Conservation (phyloP, 352 stramenopile genomes). For the Pythium volutum region DNA sequence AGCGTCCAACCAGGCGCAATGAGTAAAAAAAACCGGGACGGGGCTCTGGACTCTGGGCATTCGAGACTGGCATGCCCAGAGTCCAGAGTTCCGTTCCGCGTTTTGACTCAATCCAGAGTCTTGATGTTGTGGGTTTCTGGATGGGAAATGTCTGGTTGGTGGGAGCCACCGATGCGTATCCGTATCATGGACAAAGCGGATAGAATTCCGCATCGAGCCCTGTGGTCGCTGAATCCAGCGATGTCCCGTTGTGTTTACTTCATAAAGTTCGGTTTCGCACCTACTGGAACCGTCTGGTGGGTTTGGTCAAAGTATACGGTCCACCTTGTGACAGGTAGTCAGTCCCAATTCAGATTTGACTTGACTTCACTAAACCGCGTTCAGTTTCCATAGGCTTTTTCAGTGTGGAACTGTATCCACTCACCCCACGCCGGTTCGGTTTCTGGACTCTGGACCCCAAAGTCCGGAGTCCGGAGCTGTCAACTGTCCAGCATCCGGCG, state of each 20-base stretch:
- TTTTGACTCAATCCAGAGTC: too few relatives aligned
- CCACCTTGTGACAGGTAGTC: slow-evolving; percentile 13
- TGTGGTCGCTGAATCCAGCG: slow-evolving; percentile 12
- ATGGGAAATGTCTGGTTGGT: neutral
- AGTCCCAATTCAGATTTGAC: too few relatives aligned
- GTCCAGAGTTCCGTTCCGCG: too few relatives aligned
- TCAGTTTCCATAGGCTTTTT: too few relatives aligned
- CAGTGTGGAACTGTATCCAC: too few relatives aligned
- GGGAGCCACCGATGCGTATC: too few relatives aligned
- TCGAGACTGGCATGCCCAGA: too few relatives aligned
- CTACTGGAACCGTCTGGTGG: neutral
- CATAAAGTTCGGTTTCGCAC: slow-evolving; percentile 13
- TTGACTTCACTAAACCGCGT: neutral
- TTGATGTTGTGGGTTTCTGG: too few relatives aligned
- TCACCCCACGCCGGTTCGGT: neutral
- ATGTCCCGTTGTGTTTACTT: neutral
- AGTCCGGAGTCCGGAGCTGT: neutral
- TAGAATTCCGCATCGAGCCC: neutral
- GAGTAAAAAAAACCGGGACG: too few relatives aligned
- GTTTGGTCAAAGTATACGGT: slow-evolving; percentile 6
- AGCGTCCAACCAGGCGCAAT: too few relatives aligned
- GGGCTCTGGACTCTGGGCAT: too few relatives aligned
- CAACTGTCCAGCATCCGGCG: slow-evolving; percentile 11
- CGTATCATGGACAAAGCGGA: too few relatives aligned
- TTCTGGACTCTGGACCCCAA: neutral